Conservation (phyloP, 2,329 filamentous ascomycete genomes). For the Fusarium sp. region DNA sequence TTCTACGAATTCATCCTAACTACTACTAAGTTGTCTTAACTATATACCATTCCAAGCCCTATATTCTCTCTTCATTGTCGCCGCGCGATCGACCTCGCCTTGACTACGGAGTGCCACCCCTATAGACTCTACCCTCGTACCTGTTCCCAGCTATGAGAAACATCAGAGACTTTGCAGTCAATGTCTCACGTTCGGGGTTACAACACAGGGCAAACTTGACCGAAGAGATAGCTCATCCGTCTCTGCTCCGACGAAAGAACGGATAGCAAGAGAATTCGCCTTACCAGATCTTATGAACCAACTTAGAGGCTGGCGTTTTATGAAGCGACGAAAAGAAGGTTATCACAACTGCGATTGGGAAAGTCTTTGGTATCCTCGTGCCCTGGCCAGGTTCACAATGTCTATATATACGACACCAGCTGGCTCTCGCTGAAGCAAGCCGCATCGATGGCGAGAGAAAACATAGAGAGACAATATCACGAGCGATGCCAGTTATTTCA, state of each 20-base stretch:
- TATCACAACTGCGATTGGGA: not conserved
- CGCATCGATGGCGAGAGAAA: no score
- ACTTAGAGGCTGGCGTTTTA: not conserved
- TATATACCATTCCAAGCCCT: no score
- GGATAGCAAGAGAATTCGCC: no score
- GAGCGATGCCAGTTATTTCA: not conserved
- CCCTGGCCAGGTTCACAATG: not conserved
- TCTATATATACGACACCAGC: not conserved
- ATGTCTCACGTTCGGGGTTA: no score
- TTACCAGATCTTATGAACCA: no score
- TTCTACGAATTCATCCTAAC: no score
- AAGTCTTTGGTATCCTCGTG: no score
- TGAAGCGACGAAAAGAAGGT: not conserved
- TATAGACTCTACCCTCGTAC: no score
- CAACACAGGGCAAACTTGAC: not conserved
- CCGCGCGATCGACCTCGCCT: no score
- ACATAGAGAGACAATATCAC: not conserved
- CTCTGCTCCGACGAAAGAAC: not conserved
- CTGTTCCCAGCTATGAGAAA: not conserved
- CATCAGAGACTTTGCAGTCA: not conserved
- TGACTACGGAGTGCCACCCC: no score
- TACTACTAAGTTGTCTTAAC: no score
- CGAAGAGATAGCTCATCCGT: not conserved
- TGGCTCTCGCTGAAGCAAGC: not conserved
- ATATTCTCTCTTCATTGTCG: no score